These are phyloP conservation scores for Yamadazyma phyllophila DNA, from an alignment of 805 yeast genomes.

Conservation along the genomic window DNA sequence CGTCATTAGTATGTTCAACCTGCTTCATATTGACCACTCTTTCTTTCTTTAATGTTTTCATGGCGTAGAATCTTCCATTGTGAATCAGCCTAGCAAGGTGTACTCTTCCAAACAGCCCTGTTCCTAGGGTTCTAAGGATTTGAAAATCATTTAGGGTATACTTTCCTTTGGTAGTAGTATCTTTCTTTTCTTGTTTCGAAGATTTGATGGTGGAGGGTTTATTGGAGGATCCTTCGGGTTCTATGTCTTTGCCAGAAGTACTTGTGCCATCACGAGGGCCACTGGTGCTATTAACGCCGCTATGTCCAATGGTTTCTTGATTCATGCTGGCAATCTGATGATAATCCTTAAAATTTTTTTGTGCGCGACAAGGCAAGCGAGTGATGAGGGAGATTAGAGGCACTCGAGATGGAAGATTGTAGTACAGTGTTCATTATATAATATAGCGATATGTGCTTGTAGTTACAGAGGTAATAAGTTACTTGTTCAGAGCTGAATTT, in stretches of 20 bases:
- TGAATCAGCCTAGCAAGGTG: slow-evolving; percentile 58
- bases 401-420: too few relatives aligned
- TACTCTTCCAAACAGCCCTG: slow-evolving; percentile 62
- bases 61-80: slow-evolving; percentile 59
- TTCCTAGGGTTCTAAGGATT: slow-evolving; percentile 56
- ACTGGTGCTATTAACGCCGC: background rate
- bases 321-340: slow-evolving; percentile 1
- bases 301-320: background rate
- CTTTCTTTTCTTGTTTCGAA: slow-evolving; percentile 18
- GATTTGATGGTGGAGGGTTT: background rate
- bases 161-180: slow-evolving; percentile 53
- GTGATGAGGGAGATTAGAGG: too few relatives aligned
- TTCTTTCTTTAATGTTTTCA: slow-evolving; percentile 55
- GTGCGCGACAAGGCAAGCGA: background rate
- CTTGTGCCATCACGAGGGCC: background rate
- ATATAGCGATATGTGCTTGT: too few relatives aligned
- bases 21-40: slow-evolving; percentile 61
- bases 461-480: too few relatives aligned
- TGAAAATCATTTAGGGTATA: slow-evolving; percentile 56
- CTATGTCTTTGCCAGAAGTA: background rate
- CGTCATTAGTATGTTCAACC: slow-evolving; percentile 64
- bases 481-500: too few relatives aligned
- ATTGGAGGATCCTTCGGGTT: background rate
- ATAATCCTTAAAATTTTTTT: slow-evolving; percentile 1
- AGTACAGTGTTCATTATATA: too few relatives aligned